Conservation (phyloP, 768 basidiomycete genomes). For the Rhizopogon vulgaris region DNA sequence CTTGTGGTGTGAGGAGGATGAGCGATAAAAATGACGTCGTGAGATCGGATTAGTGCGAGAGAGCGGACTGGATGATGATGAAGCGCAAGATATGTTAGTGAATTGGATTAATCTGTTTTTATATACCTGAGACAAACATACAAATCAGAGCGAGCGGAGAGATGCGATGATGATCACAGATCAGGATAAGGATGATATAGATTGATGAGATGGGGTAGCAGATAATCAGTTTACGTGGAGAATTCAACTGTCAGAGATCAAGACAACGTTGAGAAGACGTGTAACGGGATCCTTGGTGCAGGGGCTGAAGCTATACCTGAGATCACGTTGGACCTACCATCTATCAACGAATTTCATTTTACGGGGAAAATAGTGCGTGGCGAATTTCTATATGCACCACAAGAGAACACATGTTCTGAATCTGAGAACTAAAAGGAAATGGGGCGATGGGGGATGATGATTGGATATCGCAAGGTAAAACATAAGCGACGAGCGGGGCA, state of each 20-base stretch:
- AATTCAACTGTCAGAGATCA: not conserved
- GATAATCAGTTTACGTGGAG: constrained; percentile 5
- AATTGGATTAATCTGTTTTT: constrained; percentile 8
- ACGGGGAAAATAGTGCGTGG: not conserved
- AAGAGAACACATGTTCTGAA: not conserved
- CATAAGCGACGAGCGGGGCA: not conserved
- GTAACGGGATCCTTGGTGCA: not conserved
- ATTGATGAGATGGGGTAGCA: constrained; percentile 3
- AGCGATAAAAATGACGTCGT: constrained; percentile 5
- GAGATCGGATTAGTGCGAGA: not conserved
- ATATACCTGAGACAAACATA: not conserved
- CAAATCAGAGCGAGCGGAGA: not conserved
- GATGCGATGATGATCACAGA: not conserved
- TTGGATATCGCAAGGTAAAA: not conserved
- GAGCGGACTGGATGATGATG: not conserved
- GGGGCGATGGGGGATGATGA: not conserved
- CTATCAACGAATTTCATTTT: not conserved
- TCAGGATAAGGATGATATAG: constrained; percentile 1
- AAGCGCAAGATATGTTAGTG: not conserved
- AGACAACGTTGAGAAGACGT: constrained; percentile 1
- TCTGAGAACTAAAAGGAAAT: not conserved
- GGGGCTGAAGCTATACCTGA: not conserved
- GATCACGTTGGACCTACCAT: not conserved
- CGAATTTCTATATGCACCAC: not conserved
- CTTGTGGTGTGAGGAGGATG: not conserved